Evolutionary conservation across 306 rosid genomes (phyloP).

Genomic region (Fragaria nilgerrensis): DNA sequence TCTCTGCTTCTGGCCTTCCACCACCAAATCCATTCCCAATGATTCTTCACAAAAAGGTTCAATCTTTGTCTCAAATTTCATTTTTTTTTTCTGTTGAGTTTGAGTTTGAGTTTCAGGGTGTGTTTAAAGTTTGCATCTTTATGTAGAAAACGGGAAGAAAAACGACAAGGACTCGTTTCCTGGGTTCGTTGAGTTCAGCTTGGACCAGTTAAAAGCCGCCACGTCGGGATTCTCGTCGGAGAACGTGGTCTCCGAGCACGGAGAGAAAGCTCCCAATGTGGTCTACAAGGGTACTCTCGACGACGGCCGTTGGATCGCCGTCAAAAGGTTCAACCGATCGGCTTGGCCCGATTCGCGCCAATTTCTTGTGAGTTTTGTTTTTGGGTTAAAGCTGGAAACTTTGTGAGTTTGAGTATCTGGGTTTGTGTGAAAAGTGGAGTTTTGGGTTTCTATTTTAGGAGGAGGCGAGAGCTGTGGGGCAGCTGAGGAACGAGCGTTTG

Average conservation of each 20-base stretch:
- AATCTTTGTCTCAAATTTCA: not conserved
- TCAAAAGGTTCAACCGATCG: slow-evolving; percentile 87
- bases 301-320: slow-evolving; percentile 70
- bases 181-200: slow-evolving; percentile 71
- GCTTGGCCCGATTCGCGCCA: slow-evolving; percentile 99
- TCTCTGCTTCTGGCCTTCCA: slow-evolving; percentile 84
- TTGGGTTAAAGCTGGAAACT: not conserved
- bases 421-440: not conserved
- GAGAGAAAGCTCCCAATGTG: slow-evolving; percentile 99
- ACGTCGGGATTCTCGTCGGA: slow-evolving; percentile 86
- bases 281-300: slow-evolving; percentile 78
- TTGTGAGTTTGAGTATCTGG: not conserved
- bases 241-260: slow-evolving; percentile 94
- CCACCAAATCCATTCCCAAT: slow-evolving; percentile 64
- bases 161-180: slow-evolving; percentile 50
- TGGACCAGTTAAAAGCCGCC: slow-evolving; percentile 73
- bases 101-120: not conserved
- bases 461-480: slow-evolving; percentile 90
- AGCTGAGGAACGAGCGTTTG: slow-evolving; percentile 64
- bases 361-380: slow-evolving; percentile 57
- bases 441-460: slow-evolving; percentile 49
- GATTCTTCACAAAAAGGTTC: slow-evolving; percentile 55
- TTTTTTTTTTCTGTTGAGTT: not conserved
- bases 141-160: slow-evolving; percentile 64
- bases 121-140: slow-evolving; percentile 9